These are phyloP conservation scores for Cicer judaicum DNA, from an alignment of 306 rosid genomes.

Conservation along the genomic window DNA sequence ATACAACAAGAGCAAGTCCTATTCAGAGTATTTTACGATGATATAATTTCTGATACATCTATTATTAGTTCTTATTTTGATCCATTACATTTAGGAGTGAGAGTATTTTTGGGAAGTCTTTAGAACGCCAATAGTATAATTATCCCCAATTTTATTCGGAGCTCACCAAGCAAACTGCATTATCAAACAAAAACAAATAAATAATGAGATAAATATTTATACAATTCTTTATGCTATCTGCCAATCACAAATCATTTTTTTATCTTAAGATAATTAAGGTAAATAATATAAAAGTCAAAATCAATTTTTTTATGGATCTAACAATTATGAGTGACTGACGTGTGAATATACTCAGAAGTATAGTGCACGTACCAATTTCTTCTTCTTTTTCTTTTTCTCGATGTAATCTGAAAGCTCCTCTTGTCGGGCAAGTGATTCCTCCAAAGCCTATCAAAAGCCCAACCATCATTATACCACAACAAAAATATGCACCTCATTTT, in stretches of 20 bases:
- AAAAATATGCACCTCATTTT: background rate
- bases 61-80: constrained; percentile 31
- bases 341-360: background rate
- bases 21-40: constrained; percentile 29
- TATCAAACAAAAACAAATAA: background rate
- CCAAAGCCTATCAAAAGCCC: constrained; percentile 60
- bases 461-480: background rate
- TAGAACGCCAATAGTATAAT: constrained; percentile 7
- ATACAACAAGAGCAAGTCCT: constrained; percentile 39
- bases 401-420: constrained; percentile 68
- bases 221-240: too few relatives aligned
- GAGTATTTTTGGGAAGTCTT: constrained; percentile 37
- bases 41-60: constrained; percentile 11
- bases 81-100: constrained; percentile 5
- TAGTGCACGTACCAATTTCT: constrained; percentile 65
- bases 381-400: constrained; percentile 76
- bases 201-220: background rate
- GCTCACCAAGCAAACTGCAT: constrained; percentile 68
- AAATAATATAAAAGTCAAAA: too few relatives aligned
- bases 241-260: too few relatives aligned
- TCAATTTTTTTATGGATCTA: too few relatives aligned
- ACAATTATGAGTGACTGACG: too few relatives aligned
- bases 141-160: constrained; percentile 23
- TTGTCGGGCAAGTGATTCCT: constrained; percentile 70
- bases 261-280: too few relatives aligned